These are phyloP conservation scores for Scutellaria baicalensis DNA, from an alignment of 257 asterid genomes.

Conservation along the genomic window DNA sequence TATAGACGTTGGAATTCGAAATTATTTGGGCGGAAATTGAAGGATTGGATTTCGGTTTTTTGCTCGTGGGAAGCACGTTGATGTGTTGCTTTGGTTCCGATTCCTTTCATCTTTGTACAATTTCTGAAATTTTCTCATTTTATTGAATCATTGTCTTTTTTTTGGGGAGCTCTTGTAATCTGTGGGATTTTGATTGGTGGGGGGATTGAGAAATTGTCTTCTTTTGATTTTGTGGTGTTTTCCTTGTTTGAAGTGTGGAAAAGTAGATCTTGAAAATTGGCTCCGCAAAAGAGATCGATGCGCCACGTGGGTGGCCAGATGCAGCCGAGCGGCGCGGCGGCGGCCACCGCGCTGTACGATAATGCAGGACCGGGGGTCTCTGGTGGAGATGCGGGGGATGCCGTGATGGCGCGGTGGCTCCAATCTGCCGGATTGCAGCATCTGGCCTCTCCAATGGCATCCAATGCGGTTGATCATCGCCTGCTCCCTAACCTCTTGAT, in stretches of 20 bases:
- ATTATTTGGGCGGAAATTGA: constrained; percentile 4
- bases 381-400: constrained; percentile 87
- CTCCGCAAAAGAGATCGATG: constrained; percentile 95
- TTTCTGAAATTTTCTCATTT: constrained; percentile 2
- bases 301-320: constrained; percentile 99
- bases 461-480: constrained; percentile 68
- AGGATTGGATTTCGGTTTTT: constrained; percentile 23
- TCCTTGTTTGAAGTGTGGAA: constrained; percentile 34
- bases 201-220: not conserved
- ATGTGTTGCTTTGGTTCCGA: constrained; percentile 25
- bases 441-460: constrained; percentile 92
- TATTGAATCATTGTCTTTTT: not conserved
- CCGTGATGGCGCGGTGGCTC: constrained; percentile 98
- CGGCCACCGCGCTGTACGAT: constrained; percentile 85
- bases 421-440: constrained; percentile 99
- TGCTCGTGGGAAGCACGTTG: constrained; percentile 18
- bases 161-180: not conserved
- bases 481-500: constrained; percentile 65
- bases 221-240: not conserved
- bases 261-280: constrained; percentile 86
- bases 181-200: not conserved
- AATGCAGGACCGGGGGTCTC: constrained; percentile 68
- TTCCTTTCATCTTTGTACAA: constrained; percentile 15
- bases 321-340: constrained; percentile 93
- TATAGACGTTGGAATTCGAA: constrained; percentile 4